Conservation (phyloP, 2,329 filamentous ascomycete species). For the Cercospora brassicicola region DNA sequence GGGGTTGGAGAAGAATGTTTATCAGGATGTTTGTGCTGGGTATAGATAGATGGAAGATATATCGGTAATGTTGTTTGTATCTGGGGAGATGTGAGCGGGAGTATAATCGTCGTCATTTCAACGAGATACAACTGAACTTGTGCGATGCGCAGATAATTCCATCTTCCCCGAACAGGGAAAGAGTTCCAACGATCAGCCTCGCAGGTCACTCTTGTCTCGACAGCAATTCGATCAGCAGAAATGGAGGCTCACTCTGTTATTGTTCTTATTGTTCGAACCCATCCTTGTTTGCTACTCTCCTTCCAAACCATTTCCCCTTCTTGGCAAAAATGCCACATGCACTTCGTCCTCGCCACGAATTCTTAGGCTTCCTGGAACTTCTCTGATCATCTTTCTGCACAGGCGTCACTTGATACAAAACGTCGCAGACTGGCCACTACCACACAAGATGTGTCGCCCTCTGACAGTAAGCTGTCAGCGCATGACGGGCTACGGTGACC, state of each 20-base stretch:
- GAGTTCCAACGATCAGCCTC: background rate
- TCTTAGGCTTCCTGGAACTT: background rate
- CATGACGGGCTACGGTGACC: background rate
- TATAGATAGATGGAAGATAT: slow-evolving; percentile 1
- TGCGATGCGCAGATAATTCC: background rate
- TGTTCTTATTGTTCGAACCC: background rate
- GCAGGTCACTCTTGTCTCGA: background rate
- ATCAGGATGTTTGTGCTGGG: slow-evolving; percentile 17
- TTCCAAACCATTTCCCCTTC: background rate
- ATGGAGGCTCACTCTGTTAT: background rate
- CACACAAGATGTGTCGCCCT: slow-evolving; percentile 15
- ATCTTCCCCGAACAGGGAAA: background rate
- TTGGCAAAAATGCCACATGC: background rate
- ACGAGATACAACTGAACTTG: background rate
- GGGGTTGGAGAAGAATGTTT: slow-evolving; percentile 16
- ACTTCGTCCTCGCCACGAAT: background rate
- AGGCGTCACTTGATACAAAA: background rate
- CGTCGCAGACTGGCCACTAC: background rate
- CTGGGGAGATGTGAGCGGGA: background rate
- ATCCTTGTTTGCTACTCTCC: background rate
- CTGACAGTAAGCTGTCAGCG: slow-evolving; percentile 20
- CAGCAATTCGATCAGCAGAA: background rate
- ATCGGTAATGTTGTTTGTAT: background rate
- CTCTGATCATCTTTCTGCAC: background rate
- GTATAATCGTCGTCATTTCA: background rate